Base-by-base conservation (phyloP, 345 rosid species). In the Eucalyptus cloeziana region DNA sequence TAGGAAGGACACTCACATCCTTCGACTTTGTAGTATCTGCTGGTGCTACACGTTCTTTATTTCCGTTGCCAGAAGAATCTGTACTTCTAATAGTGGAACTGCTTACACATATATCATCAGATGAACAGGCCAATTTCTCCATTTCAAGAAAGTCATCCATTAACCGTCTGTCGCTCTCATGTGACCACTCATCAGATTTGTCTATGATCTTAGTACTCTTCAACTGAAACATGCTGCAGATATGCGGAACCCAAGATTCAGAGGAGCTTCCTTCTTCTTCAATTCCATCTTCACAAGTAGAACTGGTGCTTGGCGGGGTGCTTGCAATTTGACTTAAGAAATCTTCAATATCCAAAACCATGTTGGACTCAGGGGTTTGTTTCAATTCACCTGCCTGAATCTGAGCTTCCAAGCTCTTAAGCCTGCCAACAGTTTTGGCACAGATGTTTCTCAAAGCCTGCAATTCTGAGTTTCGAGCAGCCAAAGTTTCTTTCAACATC, bases 71-170 rank as follows among this genome's bases (percentile, higher is more conserved):
- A 3, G 27, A 58, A 95, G 92, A 88, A 89, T 87, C 90, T 92
- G 93, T 76, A 86, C 86, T 47, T 87, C 91, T 88, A 92, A 88
- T 51, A 51, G 87, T 92, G 76, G 94, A 89, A 91, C 88, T 86
- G 47, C 81, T 69, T 11, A 27, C 52, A 6, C 88, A 86, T 89
- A 91, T 94, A 91, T 93, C 92, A 87, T 91, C 91, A n/a, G 93
- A 91, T 86, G 92, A 89, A 92, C 88, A 86, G 62, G 97, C 98
- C 86, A 97, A 89, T 89, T 92, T 95, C 90, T 97, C 99, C 95
- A 95, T 94, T 93, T 96, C 98, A 87, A 97, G 58, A 92, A 97
- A 97, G 92, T 97, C 99, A 91, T 95, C 95, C 98, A 97, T 96
- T 76, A 97, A 92, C 88, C 92, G 95, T 88, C 94, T 37, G 90